Base-by-base conservation (phyloP, 805 yeast species). In the Pichia phayaonensis region DNA sequence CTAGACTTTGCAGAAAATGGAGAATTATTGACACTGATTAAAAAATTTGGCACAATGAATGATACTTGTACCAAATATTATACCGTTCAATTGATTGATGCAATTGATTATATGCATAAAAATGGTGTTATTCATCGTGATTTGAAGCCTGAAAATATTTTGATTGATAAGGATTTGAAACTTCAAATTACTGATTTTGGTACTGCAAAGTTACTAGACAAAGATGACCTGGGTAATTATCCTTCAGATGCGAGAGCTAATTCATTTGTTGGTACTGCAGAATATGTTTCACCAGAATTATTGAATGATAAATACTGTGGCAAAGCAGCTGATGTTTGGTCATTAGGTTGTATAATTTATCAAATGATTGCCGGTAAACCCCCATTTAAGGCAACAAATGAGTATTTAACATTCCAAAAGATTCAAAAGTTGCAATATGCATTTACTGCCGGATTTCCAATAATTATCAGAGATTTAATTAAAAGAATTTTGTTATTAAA, bases 221-320 rank as follows among this genome's bases (percentile, higher is more conserved):
- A 69, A 34, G 72, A 71, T 23, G 72, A 65, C 2, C 67, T 73
- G n/a, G 81, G 77, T 39, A 70, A 67, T 11, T 85, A 80, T 60
- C 90, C 90, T 11, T 61, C 74, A 16, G 84, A 84, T 59, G 79
- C 81, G 1, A 74, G 81, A 58, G 90, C 94, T 0, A 83, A 78
- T 56, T 86, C 94, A 0, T 86, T 86, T 68, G 95, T 86, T 27
- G 95, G 95, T 4, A 86, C 92, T 0, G 92, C 92, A 0, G 92
- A 85, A 58, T 85, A 85, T 59, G 90, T 86, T 8, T 83, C 90
- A 0, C 95, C 95, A 0, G 95, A 86, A 59, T 68, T 86, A 39
- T 69, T 86, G 52, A 87, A 83, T 55, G 86, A 77, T 59, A 86
- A 84, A 59, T 83, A 80, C 57, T 75, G 81, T 58, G 83, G 84